These are phyloP conservation scores for Cladorrhinum sp. DNA, from an alignment of 2,329 filamentous ascomycete genomes.

Conservation along the genomic window DNA sequence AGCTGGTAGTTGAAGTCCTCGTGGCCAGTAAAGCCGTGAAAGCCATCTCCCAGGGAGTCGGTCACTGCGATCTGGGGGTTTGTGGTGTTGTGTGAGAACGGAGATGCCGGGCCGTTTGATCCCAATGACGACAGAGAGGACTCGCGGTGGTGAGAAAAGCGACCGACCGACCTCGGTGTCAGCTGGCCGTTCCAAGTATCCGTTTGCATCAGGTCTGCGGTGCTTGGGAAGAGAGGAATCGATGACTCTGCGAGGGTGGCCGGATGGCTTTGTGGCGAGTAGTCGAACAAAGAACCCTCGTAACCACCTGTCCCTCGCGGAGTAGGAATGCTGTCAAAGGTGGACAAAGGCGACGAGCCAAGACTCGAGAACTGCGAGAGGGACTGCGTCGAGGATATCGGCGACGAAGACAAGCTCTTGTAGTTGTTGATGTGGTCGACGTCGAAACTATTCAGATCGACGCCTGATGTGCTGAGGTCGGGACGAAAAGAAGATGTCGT, in stretches of 20 bases:
- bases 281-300: constrained; percentile 25
- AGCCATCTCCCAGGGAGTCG: constrained; percentile 46
- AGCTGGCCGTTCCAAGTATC: constrained; percentile 42
- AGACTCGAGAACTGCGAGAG: constrained; percentile 26
- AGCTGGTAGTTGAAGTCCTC: constrained; percentile 48
- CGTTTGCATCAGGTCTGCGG: constrained; percentile 36
- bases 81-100: constrained; percentile 52
- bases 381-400: constrained; percentile 29
- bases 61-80: constrained; percentile 58
- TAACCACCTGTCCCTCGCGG: constrained; percentile 18
- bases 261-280: constrained; percentile 19
- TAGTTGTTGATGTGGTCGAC: constrained; percentile 21
- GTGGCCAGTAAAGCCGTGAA: constrained; percentile 42
- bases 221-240: constrained; percentile 25
- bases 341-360: constrained; percentile 29
- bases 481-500: constrained; percentile 12
- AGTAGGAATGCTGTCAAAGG: constrained; percentile 35
- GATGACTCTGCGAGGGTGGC: constrained; percentile 29
- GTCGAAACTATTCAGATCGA: constrained; percentile 25
- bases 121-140: constrained; percentile 60
- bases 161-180: constrained; percentile 37
- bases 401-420: constrained; percentile 31
- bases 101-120: constrained; percentile 59
- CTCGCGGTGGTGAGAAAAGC: constrained; percentile 54
- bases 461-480: constrained; percentile 22